These are phyloP conservation scores for Wilcoxina mikolae DNA, from an alignment of 495 filamentous ascomycete species.

Conservation along the genomic window DNA sequence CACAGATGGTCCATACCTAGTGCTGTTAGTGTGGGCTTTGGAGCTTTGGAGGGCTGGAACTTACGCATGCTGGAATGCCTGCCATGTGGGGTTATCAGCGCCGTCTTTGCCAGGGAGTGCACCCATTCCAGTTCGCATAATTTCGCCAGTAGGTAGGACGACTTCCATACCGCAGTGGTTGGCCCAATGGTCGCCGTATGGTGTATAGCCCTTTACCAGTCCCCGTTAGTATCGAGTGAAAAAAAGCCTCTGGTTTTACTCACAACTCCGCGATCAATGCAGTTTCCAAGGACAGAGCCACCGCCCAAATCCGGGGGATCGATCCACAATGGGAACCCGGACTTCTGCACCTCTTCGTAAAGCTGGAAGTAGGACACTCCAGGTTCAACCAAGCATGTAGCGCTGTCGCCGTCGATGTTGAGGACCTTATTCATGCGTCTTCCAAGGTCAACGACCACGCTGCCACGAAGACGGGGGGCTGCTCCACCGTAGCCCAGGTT, in stretches of 20 bases:
- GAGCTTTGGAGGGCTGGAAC: neutral
- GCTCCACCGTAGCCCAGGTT: slow-evolving; percentile 44
- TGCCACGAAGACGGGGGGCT: slow-evolving; percentile 38
- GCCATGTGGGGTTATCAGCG: slow-evolving; percentile 24
- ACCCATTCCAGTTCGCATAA: slow-evolving; percentile 39
- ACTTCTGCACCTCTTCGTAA: slow-evolving; percentile 37
- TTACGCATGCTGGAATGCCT: slow-evolving; percentile 30
- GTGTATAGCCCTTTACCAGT: slow-evolving; percentile 34
- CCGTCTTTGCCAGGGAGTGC: slow-evolving; percentile 26
- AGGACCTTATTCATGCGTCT: slow-evolving; percentile 40
- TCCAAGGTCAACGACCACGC: slow-evolving; percentile 40
- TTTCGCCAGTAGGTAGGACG: slow-evolving; percentile 35
- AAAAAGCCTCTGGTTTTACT: neutral
- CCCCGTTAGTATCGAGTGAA: neutral
- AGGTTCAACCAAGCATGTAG: slow-evolving; percentile 39
- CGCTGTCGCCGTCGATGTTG: slow-evolving; percentile 37
- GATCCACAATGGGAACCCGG: slow-evolving; percentile 40
- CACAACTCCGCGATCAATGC: slow-evolving; percentile 32
- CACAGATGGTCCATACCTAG: slow-evolving; percentile 31
- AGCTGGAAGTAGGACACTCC: slow-evolving; percentile 42
- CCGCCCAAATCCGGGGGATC: slow-evolving; percentile 43
- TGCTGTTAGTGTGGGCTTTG: neutral
- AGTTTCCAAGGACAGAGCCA: slow-evolving; percentile 44
- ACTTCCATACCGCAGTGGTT: slow-evolving; percentile 37
- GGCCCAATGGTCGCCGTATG: slow-evolving; percentile 37